A percentile compares a stretch with the other conserved stretches of the same genome.
phyloP scores from a whole-genome alignment of 495 filamentous ascomycete genomes.

The Aspergillus panamensis region DNA sequence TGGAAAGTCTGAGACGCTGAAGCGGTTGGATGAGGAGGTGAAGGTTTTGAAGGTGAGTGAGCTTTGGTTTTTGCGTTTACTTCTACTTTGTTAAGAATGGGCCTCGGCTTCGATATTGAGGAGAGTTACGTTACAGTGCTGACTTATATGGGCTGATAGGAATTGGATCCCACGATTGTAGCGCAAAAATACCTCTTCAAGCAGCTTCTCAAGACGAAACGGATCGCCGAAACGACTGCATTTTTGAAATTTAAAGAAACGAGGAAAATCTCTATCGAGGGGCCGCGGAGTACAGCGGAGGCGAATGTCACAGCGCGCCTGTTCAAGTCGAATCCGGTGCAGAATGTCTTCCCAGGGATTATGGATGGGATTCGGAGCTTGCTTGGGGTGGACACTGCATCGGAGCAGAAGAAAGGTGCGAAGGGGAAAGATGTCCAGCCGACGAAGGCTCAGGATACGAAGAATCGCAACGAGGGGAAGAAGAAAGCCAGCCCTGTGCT shows the following conservation, averaged over 20 bases:
- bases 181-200: slow-evolving; percentile 72
- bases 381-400: slow-evolving; percentile 52
- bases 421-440: slow-evolving; percentile 17
- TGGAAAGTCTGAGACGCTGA: slow-evolving; percentile 33
- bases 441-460: slow-evolving; percentile 11
- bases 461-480: neutral
- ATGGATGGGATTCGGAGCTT: slow-evolving; percentile 59
- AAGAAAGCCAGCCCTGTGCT: neutral
- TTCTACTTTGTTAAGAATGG: neutral
- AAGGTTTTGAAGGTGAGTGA: slow-evolving; percentile 66
- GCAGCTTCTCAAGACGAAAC: slow-evolving; percentile 68
- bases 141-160: slow-evolving; percentile 22
- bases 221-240: slow-evolving; percentile 52
- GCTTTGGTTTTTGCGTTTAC: slow-evolving; percentile 1
- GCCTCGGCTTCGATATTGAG: no score
- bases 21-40: slow-evolving; percentile 70
- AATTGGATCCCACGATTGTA: slow-evolving; percentile 60
- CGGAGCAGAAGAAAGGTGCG: slow-evolving; percentile 24
- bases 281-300: slow-evolving; percentile 47
- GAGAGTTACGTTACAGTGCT: no score
- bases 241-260: slow-evolving; percentile 40
- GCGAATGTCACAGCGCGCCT: slow-evolving; percentile 79
- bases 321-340: slow-evolving; percentile 71
- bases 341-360: slow-evolving; percentile 59
- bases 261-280: slow-evolving; percentile 34